Evolutionary conservation across 192 early-diverging fungal genomes (phyloP), one percentile per base, ranked within the genome.

Genomic region (Allomyces macrogynus): DNA sequence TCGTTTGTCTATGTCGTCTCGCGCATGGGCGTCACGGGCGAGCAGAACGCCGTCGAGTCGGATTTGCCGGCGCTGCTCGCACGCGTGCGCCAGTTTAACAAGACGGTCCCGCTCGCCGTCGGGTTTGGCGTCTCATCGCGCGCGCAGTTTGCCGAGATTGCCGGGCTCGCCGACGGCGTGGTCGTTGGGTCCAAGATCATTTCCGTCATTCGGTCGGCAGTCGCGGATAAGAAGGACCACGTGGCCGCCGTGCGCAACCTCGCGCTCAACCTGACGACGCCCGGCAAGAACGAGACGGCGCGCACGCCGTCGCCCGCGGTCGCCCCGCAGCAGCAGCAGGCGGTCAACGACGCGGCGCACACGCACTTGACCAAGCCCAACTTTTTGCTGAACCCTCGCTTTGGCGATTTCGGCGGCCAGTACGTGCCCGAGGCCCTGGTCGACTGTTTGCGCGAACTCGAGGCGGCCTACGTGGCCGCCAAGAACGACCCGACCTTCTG

Each of bases 371-470:
- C 49, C 16, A 14, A 57, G 49, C 49, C 49, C 49, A 57, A 57
- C 49, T 57, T 57, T 5, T 5, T 57, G 49, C 49, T 57, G 16
- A 57, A 57, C 49, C 73, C 85, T 62, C 87, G 92, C 23, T 99
- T 91, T 70, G 95, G 95, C 67, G 82, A 89, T 43, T 99, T 90
- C 74, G 95, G 95, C 69, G 95, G 95, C 23, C 91, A 91, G 69
- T 99, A 99, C 74, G 89, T 95, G 8, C 91, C 95, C 11, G 95
- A 99, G 72, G 87, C 95, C n/a, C 80, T 99, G 25, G 89, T 96
- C 22, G 91, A 92, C 71, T 96, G 93, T 70, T 74, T 99, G 65
- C 79, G 85, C 16, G 88, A 95, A 78, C 80, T 99, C 64, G 93
- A 88, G 72, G 75, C 76, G 32, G 89, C 86, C n/a, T 98, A 86